Evolutionary conservation across 2,329 filamentous ascomycete species (phyloP).

Genomic region (Dothistroma pini): DNA sequence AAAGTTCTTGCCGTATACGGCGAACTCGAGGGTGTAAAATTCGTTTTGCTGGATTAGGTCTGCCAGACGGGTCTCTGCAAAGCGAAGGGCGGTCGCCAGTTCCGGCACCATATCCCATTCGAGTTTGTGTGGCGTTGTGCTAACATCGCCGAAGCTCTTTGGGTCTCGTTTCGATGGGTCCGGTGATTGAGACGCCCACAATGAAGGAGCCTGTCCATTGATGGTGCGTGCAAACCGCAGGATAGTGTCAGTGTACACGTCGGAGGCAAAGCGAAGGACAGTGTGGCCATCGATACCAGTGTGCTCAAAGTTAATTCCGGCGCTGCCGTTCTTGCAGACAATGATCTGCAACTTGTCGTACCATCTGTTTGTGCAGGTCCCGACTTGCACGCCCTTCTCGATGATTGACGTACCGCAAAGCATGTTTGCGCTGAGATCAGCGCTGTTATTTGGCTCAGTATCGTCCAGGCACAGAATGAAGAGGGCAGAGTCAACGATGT

Average conservation of each 20-base stretch:
- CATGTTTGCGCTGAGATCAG: slow-evolving; percentile 96
- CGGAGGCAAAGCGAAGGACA: slow-evolving; percentile 90
- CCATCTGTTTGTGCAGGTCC: slow-evolving; percentile 97
- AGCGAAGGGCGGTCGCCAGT: slow-evolving; percentile 83
- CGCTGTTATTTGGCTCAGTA: slow-evolving; percentile 74
- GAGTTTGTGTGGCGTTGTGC: slow-evolving; percentile 88
- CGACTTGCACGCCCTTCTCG: slow-evolving; percentile 89
- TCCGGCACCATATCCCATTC: slow-evolving; percentile 98
- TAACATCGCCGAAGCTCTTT: slow-evolving; percentile 86
- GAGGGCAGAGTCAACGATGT: slow-evolving; percentile 88
- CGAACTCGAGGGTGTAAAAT: slow-evolving; percentile 87
- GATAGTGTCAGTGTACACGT: slow-evolving; percentile 96
- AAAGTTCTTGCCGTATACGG: slow-evolving; percentile 90
- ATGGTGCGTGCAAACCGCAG: slow-evolving; percentile 92
- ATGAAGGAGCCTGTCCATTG: slow-evolving; percentile 84
- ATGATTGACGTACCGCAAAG: slow-evolving; percentile 92
- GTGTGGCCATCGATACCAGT: slow-evolving; percentile 98
- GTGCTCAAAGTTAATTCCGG: slow-evolving; percentile 98
- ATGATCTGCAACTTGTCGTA: slow-evolving; percentile 99
- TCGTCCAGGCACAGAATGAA: slow-evolving; percentile 93
- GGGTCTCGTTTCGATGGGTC: slow-evolving; percentile 91
- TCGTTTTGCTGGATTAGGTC: slow-evolving; percentile 97
- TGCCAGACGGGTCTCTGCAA: slow-evolving; percentile 89
- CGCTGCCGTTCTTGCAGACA: slow-evolving; percentile 97
- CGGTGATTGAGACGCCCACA: slow-evolving; percentile 88